Percentiles rank a stretch among this genome's conserved stretches.
Evolutionary conservation across 306 rosid genomes (phyloP).

Genomic region (Inga leiocalycina): DNA sequence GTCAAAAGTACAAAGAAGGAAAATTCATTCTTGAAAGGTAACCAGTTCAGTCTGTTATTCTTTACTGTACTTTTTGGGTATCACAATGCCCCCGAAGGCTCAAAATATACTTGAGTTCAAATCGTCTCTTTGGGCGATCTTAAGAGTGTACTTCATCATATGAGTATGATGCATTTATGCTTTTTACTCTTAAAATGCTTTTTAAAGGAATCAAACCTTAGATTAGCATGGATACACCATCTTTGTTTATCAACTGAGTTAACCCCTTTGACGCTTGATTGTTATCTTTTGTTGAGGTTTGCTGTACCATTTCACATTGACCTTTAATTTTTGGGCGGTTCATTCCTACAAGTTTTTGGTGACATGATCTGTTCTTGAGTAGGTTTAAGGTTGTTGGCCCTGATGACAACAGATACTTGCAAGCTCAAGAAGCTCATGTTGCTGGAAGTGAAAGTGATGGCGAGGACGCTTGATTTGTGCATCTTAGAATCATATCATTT

Average conservation of each 20-base stretch:
- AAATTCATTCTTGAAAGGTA: conserved; percentile 79
- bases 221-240: not conserved
- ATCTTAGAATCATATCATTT: conserved; percentile 24
- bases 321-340: not conserved
- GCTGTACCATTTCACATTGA: not conserved
- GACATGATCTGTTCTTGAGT: conserved; percentile 23
- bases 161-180: not conserved
- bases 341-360: conserved; percentile 5
- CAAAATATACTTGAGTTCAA: not conserved
- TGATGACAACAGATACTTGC: conserved; percentile 50
- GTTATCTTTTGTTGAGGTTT: conserved; percentile 8
- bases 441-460: conserved; percentile 62
- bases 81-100: not conserved
- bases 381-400: conserved; percentile 72
- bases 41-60: conserved; percentile 17
- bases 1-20: conserved; percentile 79
- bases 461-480: conserved; percentile 59
- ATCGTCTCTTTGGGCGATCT: not conserved
- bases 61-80: not conserved
- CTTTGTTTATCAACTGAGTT: not conserved
- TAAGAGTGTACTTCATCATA: not conserved
- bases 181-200: not conserved
- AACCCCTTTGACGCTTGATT: not conserved
- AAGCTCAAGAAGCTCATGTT: conserved; percentile 38
- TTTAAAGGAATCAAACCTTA: not conserved